A percentile compares a stretch with the other conserved stretches of the same genome.
Conservation (phyloP, 1,284 basidiomycete genomes). For the Singerocomus rubriflavus region DNA sequence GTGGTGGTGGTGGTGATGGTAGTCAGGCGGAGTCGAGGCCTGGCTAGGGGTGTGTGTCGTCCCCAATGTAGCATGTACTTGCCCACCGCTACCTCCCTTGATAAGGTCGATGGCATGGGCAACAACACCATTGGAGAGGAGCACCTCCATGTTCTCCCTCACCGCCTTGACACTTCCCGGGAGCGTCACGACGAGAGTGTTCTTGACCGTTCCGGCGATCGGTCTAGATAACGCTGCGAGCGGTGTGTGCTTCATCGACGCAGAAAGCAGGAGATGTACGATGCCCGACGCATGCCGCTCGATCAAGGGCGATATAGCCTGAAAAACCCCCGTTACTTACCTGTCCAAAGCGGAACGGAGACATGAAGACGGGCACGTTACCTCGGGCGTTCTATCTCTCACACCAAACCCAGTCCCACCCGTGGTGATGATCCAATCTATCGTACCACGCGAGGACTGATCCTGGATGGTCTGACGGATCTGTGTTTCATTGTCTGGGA, state of each 20-base stretch:
- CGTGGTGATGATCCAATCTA: slow-evolving; percentile 78
- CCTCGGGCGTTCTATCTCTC: slow-evolving; percentile 81
- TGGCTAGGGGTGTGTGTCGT: slow-evolving; percentile 20
- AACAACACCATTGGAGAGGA: slow-evolving; percentile 57
- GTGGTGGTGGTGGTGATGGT: slow-evolving; percentile 41
- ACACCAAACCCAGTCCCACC: slow-evolving; percentile 86
- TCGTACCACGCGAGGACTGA: slow-evolving; percentile 43
- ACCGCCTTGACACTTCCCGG: slow-evolving; percentile 87
- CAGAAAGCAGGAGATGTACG: slow-evolving; percentile 70
- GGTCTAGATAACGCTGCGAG: slow-evolving; percentile 81
- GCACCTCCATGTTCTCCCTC: slow-evolving; percentile 67
- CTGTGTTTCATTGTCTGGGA: slow-evolving; percentile 59
- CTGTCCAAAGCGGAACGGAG: background rate
- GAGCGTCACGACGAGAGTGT: slow-evolving; percentile 72
- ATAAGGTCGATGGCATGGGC: slow-evolving; percentile 76
- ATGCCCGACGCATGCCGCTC: slow-evolving; percentile 75
- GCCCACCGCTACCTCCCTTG: slow-evolving; percentile 62
- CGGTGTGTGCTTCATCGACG: slow-evolving; percentile 72
- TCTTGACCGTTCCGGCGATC: slow-evolving; percentile 68
- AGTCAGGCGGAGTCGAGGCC: slow-evolving; percentile 17
- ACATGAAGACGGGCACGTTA: slow-evolving; percentile 25
- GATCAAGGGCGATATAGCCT: slow-evolving; percentile 73
- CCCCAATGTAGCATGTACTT: slow-evolving; percentile 50
- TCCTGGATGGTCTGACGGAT: slow-evolving; percentile 49
- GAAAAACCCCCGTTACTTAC: background rate